These are phyloP conservation scores for Myxozyma geophila DNA, from an alignment of 805 yeast species.

Conservation along the genomic window DNA sequence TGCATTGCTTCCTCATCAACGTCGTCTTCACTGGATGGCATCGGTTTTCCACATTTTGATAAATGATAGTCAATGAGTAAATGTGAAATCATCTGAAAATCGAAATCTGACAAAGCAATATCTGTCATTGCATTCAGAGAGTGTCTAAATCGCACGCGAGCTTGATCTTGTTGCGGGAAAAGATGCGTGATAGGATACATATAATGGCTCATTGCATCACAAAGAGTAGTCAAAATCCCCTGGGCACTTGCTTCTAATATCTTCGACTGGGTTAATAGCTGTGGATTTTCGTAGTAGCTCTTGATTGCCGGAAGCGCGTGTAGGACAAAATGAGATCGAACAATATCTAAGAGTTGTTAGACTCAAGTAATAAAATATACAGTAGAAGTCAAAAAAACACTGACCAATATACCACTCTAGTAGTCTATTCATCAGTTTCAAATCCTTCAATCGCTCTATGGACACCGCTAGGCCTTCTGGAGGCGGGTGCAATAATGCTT, in stretches of 20 bases:
- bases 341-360: slow-evolving; percentile 20
- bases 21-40: background rate
- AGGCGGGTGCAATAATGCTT: slow-evolving; percentile 29
- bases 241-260: background rate
- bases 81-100: slow-evolving; percentile 22
- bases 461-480: slow-evolving; percentile 4
- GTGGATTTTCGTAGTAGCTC: background rate
- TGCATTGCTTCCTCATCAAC: slow-evolving; percentile 2
- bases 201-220: slow-evolving; percentile 30
- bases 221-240: slow-evolving; percentile 16
- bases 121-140: slow-evolving; percentile 29
- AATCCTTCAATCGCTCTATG: slow-evolving; percentile 1
- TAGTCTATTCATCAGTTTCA: slow-evolving; percentile 12
- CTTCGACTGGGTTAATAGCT: background rate
- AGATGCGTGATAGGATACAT: slow-evolving; percentile 21
- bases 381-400: background rate
- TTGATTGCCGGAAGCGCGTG: slow-evolving; percentile 28
- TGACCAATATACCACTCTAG: slow-evolving; percentile 35
- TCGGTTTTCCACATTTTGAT: slow-evolving; percentile 1
- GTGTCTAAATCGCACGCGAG: slow-evolving; percentile 16
- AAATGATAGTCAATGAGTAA: slow-evolving; percentile 22
- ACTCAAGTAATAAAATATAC: background rate
- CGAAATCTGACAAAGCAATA: slow-evolving; percentile 24
- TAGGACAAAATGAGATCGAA: slow-evolving; percentile 30
- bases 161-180: slow-evolving; percentile 5